Evolutionary conservation across 2,329 filamentous ascomycete genomes (phyloP).

Genomic region (Fusarium metavorans): DNA sequence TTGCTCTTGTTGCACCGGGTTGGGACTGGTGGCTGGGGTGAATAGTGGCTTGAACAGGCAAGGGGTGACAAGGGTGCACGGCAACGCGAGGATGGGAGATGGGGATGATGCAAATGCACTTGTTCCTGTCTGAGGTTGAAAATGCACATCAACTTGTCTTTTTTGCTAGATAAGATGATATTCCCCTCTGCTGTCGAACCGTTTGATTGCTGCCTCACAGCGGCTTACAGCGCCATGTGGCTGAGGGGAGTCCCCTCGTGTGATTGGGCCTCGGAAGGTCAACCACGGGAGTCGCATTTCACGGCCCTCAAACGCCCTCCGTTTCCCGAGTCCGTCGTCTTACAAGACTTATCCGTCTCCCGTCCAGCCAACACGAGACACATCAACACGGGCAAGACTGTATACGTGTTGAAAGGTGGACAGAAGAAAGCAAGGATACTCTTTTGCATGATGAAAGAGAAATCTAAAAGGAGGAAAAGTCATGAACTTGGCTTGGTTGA

Average conservation of each 20-base stretch:
- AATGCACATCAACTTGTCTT: not conserved
- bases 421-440: not conserved
- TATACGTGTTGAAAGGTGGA: not conserved
- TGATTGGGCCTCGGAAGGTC: slow-evolving; percentile 12
- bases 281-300: slow-evolving; percentile 9
- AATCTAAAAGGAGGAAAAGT: not conserved
- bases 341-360: slow-evolving; percentile 11
- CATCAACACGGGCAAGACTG: not conserved
- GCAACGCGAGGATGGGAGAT: not conserved
- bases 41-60: slow-evolving; percentile 12
- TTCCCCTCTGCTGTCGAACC: not conserved
- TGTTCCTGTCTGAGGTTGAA: not conserved
- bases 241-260: not conserved
- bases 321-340: slow-evolving; percentile 26
- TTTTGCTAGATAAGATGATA: not conserved
- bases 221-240: slow-evolving; percentile 14
- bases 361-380: not conserved
- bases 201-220: not conserved
- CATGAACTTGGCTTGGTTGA: not conserved
- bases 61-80: slow-evolving; percentile 5
- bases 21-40: slow-evolving; percentile 16
- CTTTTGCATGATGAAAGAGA: not conserved
- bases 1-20: not conserved
- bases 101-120: not conserved
- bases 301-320: slow-evolving; percentile 21